Evolutionary conservation across 441 rosid species (phyloP).

Genomic region (Erodium texanum): DNA sequence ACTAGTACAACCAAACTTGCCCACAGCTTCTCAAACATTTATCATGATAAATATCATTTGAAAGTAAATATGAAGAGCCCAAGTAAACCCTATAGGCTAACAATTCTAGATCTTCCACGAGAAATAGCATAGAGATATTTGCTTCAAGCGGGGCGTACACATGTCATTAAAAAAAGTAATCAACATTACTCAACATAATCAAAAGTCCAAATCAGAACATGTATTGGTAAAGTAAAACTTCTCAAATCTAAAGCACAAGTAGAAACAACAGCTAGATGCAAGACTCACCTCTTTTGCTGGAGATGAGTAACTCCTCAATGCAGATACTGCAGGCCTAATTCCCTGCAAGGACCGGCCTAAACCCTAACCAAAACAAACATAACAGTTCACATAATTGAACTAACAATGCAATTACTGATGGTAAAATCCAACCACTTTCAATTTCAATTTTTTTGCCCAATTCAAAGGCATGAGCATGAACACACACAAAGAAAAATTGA

Average conservation of each 20-base stretch:
- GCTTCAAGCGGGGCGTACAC: conserved; percentile 5
- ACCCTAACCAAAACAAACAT: conserved; percentile 16
- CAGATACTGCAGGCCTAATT: conserved; percentile 25
- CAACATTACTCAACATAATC: background rate
- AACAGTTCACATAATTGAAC: background rate
- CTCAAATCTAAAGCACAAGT: background rate
- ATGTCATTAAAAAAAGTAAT: background rate
- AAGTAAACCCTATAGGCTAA: background rate
- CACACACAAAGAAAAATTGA: background rate
- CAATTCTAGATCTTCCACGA: background rate
- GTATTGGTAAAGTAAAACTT: too few species aligned
- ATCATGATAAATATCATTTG: background rate
- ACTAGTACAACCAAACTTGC: background rate
- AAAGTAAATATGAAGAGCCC: background rate
- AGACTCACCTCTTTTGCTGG: conserved; percentile 35
- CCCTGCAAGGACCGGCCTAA: conserved; percentile 25
- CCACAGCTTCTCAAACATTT: background rate
- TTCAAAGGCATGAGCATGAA: background rate
- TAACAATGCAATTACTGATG: background rate
- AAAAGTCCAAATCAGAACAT: too few species aligned
- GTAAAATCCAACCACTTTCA: background rate
- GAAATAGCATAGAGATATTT: background rate
- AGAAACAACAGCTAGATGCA: background rate
- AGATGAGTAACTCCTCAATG: conserved; percentile 42
- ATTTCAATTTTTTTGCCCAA: background rate